These are phyloP conservation scores for Penicillium paneum DNA, from an alignment of 2,329 filamentous ascomycete genomes.

Conservation along the genomic window DNA sequence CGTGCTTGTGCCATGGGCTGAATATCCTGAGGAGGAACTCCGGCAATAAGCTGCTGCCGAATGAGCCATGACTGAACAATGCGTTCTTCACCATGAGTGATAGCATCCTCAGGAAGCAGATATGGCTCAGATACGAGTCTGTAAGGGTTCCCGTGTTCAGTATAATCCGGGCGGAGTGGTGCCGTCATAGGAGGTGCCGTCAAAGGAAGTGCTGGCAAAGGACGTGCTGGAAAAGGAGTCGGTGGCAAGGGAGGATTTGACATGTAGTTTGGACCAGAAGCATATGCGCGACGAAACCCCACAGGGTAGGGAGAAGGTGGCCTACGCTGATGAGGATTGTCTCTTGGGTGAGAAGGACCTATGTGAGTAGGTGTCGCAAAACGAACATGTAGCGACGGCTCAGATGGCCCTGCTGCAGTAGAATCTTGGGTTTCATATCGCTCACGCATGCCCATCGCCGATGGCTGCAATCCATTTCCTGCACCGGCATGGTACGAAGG, in stretches of 20 bases:
- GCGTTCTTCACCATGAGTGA: background rate
- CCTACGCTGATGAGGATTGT: background rate
- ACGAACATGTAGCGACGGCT: background rate
- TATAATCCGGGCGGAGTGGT: background rate
- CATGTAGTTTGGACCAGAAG: background rate
- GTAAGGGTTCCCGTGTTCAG: background rate
- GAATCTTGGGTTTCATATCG: background rate
- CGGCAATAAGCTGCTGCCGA: conserved; percentile 29
- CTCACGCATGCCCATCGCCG: background rate
- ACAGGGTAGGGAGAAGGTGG: background rate
- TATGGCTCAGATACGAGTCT: background rate
- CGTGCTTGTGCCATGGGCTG: conserved; percentile 16
- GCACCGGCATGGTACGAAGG: background rate
- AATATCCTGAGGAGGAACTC: conserved; percentile 24
- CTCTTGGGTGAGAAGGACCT: background rate
- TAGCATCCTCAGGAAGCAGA: background rate
- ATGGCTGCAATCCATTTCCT: background rate
- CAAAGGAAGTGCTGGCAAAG: too few species aligned
- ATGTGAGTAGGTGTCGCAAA: background rate
- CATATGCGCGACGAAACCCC: too few species aligned
- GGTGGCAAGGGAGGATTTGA: too few species aligned
- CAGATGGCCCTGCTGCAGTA: background rate
- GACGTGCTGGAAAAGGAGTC: too few species aligned
- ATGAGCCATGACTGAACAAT: conserved; percentile 28
- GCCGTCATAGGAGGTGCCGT: background rate